A percentile compares a stretch with the other conserved stretches of the same genome.
These are phyloP conservation scores for Diospyros kaki DNA, from an alignment of 148 eudicot genomes.

Conservation along the genomic window DNA sequence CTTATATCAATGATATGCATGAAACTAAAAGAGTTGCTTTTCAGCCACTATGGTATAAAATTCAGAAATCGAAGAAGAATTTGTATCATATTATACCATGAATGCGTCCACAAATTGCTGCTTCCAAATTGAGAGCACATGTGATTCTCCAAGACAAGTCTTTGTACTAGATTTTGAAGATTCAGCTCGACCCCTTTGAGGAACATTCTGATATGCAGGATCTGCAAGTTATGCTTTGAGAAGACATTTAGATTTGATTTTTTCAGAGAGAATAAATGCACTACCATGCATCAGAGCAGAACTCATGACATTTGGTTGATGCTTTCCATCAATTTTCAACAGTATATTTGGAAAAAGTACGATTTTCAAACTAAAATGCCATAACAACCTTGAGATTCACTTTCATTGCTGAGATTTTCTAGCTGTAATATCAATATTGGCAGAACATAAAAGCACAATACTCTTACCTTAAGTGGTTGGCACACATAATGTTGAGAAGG, in stretches of 20 bases:
- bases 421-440: background rate
- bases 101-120: constrained; percentile 73
- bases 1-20: background rate
- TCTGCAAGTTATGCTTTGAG: constrained; percentile 38
- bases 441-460: background rate
- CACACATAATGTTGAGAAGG: background rate
- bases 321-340: background rate
- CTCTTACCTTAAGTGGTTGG: background rate
- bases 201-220: constrained; percentile 38
- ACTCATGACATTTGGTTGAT: background rate
- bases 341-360: background rate
- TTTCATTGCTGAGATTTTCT: background rate
- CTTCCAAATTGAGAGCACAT: constrained; percentile 57
- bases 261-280: background rate
- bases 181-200: constrained; percentile 35
- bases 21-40: background rate
- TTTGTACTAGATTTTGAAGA: constrained; percentile 20
- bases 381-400: background rate
- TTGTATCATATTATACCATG: constrained; percentile 39
- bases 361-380: background rate
- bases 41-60: background rate
- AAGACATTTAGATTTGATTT: constrained; percentile 4
- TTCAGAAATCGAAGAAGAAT: constrained; percentile 1
- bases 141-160: constrained; percentile 17
- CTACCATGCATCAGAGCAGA: background rate